Conservation (phyloP, 306 rosid species). For the Begonia fuchsioides region DNA sequence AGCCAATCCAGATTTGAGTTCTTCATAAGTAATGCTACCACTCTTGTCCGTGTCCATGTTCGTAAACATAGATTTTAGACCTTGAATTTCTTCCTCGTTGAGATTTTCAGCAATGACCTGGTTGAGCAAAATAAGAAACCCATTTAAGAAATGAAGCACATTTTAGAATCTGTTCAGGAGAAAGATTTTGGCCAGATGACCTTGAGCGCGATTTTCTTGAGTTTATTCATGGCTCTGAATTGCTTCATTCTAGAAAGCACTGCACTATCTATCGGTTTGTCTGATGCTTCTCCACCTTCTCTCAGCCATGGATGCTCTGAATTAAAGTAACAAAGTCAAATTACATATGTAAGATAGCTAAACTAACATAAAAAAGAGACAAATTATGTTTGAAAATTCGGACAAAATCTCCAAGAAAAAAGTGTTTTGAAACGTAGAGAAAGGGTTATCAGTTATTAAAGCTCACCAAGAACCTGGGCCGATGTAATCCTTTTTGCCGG, state of each 20-base stretch:
- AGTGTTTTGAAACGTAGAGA: no score
- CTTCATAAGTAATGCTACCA: slow-evolving; percentile 79
- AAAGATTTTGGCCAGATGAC: slow-evolving; percentile 5
- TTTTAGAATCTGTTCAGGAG: background rate
- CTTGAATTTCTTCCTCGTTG: slow-evolving; percentile 72
- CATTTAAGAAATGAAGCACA: slow-evolving; percentile 2
- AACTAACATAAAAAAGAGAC: no score
- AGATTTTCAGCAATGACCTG: slow-evolving; percentile 85
- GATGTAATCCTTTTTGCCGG: slow-evolving; percentile 71
- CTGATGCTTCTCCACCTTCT: slow-evolving; percentile 86
- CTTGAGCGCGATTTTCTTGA: slow-evolving; percentile 70
- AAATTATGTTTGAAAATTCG: no score
- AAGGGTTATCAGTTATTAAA: background rate
- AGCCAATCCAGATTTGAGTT: slow-evolving; percentile 55
- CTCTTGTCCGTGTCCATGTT: slow-evolving; percentile 73
- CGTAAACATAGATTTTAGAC: slow-evolving; percentile 67
- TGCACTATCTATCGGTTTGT: slow-evolving; percentile 79
- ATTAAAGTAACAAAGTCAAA: slow-evolving; percentile 2
- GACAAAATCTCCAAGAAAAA: no score
- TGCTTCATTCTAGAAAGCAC: slow-evolving; percentile 90
- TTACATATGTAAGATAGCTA: no score
- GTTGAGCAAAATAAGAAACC: slow-evolving; percentile 1
- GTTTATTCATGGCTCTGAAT: slow-evolving; percentile 81
- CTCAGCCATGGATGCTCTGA: slow-evolving; percentile 81
- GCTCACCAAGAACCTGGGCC: slow-evolving; percentile 57